phyloP scores from a whole-genome alignment of 306 rosid genomes.

The Cicer cuneatum region DNA sequence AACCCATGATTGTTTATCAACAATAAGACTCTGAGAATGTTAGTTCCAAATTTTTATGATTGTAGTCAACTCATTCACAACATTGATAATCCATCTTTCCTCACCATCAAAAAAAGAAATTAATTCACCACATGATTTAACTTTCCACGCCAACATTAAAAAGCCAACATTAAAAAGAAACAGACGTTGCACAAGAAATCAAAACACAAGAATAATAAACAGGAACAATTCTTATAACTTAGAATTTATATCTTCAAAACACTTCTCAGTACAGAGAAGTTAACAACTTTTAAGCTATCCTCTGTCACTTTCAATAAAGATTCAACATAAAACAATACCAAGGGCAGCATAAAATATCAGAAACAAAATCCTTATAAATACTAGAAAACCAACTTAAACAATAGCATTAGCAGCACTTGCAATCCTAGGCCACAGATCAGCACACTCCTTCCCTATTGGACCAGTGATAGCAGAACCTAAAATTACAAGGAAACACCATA shows the following conservation, averaged over 20 bases:
- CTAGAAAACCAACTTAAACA: conserved; percentile 48
- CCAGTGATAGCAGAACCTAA: conserved; percentile 90
- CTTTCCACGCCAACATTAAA: too few relatives aligned
- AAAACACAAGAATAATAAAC: background rate
- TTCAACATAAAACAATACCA: conserved; percentile 34
- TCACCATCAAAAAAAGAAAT: too few relatives aligned
- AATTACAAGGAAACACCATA: background rate
- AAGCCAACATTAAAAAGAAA: too few relatives aligned
- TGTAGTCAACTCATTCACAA: too few relatives aligned
- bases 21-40: too few relatives aligned
- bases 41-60: too few relatives aligned
- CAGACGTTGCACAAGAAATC: background rate
- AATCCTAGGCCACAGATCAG: conserved; percentile 94
- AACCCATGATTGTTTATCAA: background rate
- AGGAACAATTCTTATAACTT: conserved; percentile 19
- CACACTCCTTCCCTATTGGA: conserved; percentile 91
- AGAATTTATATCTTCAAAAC: conserved; percentile 24
- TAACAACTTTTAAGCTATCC: conserved; percentile 8
- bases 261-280: conserved; percentile 2
- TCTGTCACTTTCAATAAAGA: conserved; percentile 3
- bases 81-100: too few relatives aligned
- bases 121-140: too few relatives aligned
- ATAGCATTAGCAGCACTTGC: conserved; percentile 95
- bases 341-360: background rate
- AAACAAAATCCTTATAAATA: conserved; percentile 16